phyloP scores from a whole-genome alignment of 176 grass and related monocot genomes.

The Saccharum officinarum region DNA sequence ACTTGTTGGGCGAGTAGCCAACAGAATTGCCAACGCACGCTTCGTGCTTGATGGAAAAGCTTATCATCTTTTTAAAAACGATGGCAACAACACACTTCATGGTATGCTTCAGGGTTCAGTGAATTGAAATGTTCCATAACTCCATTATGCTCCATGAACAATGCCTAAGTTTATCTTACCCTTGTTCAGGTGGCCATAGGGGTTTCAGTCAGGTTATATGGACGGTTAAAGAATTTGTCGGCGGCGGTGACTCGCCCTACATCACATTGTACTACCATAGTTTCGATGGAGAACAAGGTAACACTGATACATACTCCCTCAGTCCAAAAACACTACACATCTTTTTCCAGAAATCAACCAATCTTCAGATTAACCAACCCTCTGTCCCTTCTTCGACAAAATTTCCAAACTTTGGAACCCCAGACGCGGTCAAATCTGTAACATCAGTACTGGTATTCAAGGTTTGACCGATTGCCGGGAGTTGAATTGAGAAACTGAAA shows the following conservation, averaged over 20 bases:
- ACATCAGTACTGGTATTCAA: neutral
- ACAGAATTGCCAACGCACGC: slow-evolving; percentile 61
- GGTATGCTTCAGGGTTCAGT: slow-evolving; percentile 44
- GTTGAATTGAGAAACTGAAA: neutral
- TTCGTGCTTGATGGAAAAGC: slow-evolving; percentile 66
- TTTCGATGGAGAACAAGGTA: slow-evolving; percentile 95
- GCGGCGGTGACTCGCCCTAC: slow-evolving; percentile 61
- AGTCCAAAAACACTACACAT: neutral
- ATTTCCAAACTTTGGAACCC: neutral
- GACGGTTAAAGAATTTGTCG: slow-evolving; percentile 69
- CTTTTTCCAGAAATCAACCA: neutral
- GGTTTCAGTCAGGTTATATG: slow-evolving; percentile 83
- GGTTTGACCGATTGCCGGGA: neutral
- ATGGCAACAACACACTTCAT: slow-evolving; percentile 82
- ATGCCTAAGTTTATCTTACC: neutral
- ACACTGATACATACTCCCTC: neutral
- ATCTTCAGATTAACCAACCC: neutral
- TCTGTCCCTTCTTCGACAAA: neutral
- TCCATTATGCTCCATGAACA: neutral
- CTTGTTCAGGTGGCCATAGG: slow-evolving; percentile 66
- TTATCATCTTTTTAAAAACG: slow-evolving; percentile 57
- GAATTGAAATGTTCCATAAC: neutral
- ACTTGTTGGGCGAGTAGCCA: slow-evolving; percentile 83
- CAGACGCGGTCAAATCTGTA: neutral
- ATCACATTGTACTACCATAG: slow-evolving; percentile 88